Evolutionary conservation across 1,284 basidiomycete genomes (phyloP), one percentile per base, ranked within the genome.

Genomic region (Puccinia novopanici): DNA sequence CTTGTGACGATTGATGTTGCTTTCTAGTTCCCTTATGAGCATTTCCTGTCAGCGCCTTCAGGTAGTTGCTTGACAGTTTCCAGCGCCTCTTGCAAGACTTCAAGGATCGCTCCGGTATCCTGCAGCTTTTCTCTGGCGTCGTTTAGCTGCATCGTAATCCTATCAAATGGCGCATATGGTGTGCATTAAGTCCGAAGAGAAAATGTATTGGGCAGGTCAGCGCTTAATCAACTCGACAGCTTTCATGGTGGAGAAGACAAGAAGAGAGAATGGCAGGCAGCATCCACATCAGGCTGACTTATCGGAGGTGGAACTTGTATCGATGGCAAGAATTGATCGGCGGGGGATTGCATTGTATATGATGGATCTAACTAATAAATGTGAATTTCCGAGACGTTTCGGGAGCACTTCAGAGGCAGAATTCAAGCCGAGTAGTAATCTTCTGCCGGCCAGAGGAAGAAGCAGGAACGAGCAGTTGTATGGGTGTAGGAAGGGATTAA

Each of bases 11-110:
- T 75, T 65, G 24, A 75, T 65, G 27, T 75, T 61, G 65, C 59
- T 45, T 40, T 75, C 40, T 12, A 75, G n/a, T 65, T 75, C 74
- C 37, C 24, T 75, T 8, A 63, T 48, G 24, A 75, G 74, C n/a
- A 65, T 9, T 50, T 37, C 27, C 57, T 45, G 15, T 63, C 57
- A n/a, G 27, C 8, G 24, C 61, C 45, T 13, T 45, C 74, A 37
- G 74, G 74, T 34, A 75, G 15, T 34, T 50, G 24, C 65, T 75
- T 48, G 27, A 24, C 45, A 52, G 57, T 75, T 50, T 75, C 57
- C n/a, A 75, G 22, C 8, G 74, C 57, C 1, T 65, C 57, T 17
- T 52, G 57, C 13, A 75, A 65, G n/a, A 48, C 30, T 37, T 30
- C 4, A 15, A 75, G 27, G 27, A 75, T 63, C 19, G 74, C 63